Base-by-base conservation (phyloP, 176 grass and related monocot genomes). In the Rhynchospora breviuscula region DNA sequence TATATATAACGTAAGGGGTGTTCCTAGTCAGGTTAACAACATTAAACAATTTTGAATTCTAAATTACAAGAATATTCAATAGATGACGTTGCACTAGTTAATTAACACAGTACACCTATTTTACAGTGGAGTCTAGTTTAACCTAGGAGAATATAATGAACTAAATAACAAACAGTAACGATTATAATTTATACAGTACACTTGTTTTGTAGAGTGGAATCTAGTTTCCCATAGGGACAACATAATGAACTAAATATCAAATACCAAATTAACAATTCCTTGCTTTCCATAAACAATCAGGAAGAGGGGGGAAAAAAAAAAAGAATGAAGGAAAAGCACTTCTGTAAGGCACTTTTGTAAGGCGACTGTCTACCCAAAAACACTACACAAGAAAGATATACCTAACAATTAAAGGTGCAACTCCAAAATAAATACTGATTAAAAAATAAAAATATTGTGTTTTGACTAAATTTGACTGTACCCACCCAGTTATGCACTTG, bases 341-440 rank as follows among this genome's bases (percentile, higher is more conserved):
- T 52, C 35, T 40, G 4, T 40, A 40, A 40, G 35, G 35, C 35
- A 40, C 35, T 40, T 40, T 78, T 57, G 6, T 54, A n/a, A 78
- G 49, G 73, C 19, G 10, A 57, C 25, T 33, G 14, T 57, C 73
- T 78, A 78, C 14, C 22, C 49, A 57, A 56, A 48, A 57, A 57
- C 25, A 57, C 73, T 56, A 78, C 49, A 77, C 7, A 71, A 71
- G 22, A 47, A 77, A 31, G 22, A 31, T 56, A 54, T 77, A 77
- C 49, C 73, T 77, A 77, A 56, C 49, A 77, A 77, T 15, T 22
- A 77, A 77, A 56, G 49, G 73, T 29, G 73, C 46, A 74, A 74
- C 11, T 17, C 70, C 45, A 74, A 49, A 74, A 74, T 26, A 74
- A 74, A 74, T 29, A 75, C 6, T 19, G 10, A 53, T 53, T 75